A percentile compares a stretch with the other conserved stretches of the same genome.
Conservation (phyloP, 495 filamentous ascomycete genomes). For the Aspergillus bridgeri region DNA sequence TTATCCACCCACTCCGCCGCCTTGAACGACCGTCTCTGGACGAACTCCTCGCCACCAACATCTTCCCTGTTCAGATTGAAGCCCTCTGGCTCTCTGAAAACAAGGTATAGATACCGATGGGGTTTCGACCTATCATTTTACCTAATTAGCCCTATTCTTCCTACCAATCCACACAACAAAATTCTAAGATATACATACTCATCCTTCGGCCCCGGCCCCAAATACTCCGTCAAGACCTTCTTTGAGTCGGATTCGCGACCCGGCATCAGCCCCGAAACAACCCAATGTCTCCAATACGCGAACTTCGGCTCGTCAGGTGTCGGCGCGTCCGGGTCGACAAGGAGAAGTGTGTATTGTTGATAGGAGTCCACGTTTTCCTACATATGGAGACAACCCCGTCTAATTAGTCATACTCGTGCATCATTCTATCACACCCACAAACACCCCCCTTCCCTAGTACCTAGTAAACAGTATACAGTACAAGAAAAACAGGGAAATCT, state of each 20-base stretch:
- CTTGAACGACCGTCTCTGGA: constrained; percentile 13
- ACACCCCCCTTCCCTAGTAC: too few species aligned
- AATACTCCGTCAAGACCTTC: constrained; percentile 14
- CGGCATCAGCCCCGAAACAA: constrained; percentile 9
- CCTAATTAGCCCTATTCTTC: background rate
- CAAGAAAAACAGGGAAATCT: background rate
- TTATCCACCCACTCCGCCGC: constrained; percentile 11
- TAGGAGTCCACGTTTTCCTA: background rate
- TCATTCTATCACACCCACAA: background rate
- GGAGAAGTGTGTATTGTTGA: constrained; percentile 13
- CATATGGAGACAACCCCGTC: background rate
- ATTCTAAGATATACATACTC: constrained; percentile 7
- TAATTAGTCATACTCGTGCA: too few species aligned
- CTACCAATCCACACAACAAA: background rate
- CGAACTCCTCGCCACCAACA: constrained; percentile 20
- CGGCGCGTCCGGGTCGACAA: constrained; percentile 16
- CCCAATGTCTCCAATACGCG: constrained; percentile 21
- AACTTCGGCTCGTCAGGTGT: constrained; percentile 20
- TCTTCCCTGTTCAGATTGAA: constrained; percentile 12
- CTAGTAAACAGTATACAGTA: too few species aligned
- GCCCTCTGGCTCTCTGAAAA: constrained; percentile 13
- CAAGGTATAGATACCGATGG: constrained; percentile 17
- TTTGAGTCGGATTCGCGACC: background rate
- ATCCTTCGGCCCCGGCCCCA: constrained; percentile 20
- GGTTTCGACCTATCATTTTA: constrained; percentile 8